Base-by-base conservation (phyloP, 352 stramenopile genomes). In the Phytophthora aleatoria region DNA sequence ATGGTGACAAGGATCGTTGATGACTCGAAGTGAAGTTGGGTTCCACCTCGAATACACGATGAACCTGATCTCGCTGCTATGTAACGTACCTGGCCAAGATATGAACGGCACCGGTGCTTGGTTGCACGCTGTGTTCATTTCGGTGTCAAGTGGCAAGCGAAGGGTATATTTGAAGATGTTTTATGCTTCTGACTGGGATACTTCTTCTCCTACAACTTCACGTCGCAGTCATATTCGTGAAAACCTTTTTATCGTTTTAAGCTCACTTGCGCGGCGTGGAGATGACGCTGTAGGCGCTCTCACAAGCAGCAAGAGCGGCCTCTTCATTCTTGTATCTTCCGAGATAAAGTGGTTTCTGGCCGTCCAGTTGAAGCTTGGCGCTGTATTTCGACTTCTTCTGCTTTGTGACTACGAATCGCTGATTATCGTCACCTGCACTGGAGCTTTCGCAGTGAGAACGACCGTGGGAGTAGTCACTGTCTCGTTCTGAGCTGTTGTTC, bases 301-400 rank as follows among this genome's bases (percentile, higher is more conserved):
- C 82, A 31, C 81, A 92, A 3, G 79, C 83, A 20, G 74, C 76
- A 30, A 81, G 67, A 8, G 83, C 83, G 2, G 83, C 79, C 5
- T 75, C 78, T 72, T 90, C 77, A 33, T 67, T 90, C 54, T 80
- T 81, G 68, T 87, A 92, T 30, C 83, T 70, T 2, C 83, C 83
- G 5, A 92, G 50, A 38, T 92, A 91, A 9, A 92, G 69, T 30
- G 79, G 81, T 10, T 90, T 92, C 42, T 89, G 81, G 0, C 80
- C 81, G 7, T 70, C 64, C 20, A 91, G 51, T 50, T 88, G 73
- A 28, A 92, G 63, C 33, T 84, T 83, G 42, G 83, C 83, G 2
- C 74, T 73, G 58, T 79, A 90, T 36, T 77, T 87, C 45, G 69
- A 77, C 15, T 89, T 86, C 66, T 69, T 83, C 58, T 92, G 79